phyloP scores from a whole-genome alignment of 257 asterid genomes.

The Solanum pennellii region DNA sequence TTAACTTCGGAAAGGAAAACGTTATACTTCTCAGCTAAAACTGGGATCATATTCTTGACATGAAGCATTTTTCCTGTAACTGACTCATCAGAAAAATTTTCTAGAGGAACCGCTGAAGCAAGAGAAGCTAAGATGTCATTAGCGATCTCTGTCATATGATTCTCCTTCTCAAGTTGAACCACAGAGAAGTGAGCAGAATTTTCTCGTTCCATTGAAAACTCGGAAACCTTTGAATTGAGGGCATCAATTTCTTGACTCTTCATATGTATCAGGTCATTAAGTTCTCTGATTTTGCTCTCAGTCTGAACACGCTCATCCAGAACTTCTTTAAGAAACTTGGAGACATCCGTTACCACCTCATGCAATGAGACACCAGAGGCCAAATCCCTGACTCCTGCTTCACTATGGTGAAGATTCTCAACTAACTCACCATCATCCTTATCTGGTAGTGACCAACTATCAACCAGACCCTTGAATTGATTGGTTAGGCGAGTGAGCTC shows the following conservation, averaged over 20 bases:
- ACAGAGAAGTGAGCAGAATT: slow-evolving; percentile 19
- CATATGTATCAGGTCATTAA: slow-evolving; percentile 26
- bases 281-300: slow-evolving; percentile 33
- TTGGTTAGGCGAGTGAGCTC: slow-evolving; percentile 36
- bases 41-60: slow-evolving; percentile 37
- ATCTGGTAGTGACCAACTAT: slow-evolving; percentile 8
- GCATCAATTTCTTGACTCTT: slow-evolving; percentile 53
- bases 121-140: slow-evolving; percentile 46
- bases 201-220: slow-evolving; percentile 28
- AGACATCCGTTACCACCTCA: slow-evolving; percentile 45
- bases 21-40: slow-evolving; percentile 42
- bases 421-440: slow-evolving; percentile 16
- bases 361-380: slow-evolving; percentile 32
- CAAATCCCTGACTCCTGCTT: background rate
- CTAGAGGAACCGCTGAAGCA: slow-evolving; percentile 27
- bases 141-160: slow-evolving; percentile 33
- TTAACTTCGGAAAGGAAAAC: slow-evolving; percentile 39
- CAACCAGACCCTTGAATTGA: slow-evolving; percentile 32
- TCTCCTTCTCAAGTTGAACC: slow-evolving; percentile 31
- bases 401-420: slow-evolving; percentile 4
- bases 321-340: slow-evolving; percentile 24
- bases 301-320: slow-evolving; percentile 16
- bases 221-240: slow-evolving; percentile 46
- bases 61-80: slow-evolving; percentile 42
- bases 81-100: slow-evolving; percentile 31